Evolutionary conservation across 2,329 filamentous ascomycete genomes (phyloP), one percentile per base, ranked within the genome.

Genomic region (Fusarium sterilihyphosum): DNA sequence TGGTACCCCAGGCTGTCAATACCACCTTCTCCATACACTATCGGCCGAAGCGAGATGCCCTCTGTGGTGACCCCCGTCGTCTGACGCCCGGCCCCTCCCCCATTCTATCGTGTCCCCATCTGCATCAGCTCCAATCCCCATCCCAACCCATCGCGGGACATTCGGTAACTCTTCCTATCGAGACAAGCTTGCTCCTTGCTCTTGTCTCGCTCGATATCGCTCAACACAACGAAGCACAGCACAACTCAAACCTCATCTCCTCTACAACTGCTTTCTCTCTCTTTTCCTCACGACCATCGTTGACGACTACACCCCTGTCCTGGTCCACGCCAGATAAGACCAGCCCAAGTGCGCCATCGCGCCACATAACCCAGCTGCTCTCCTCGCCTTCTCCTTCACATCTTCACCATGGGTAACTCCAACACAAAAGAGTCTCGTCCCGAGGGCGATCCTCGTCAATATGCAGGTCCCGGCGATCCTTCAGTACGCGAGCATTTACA

Each of bases 351-450:
- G 72, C 69, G 73, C 69, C 59, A 73, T 73, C 60, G 69, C 72
- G 70, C 68, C 67, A 61, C 49, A 58, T 63, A 43, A 38, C 64
- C 64, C 59, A 58, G 67, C 56, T 43, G 49, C 61, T 58, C 38
- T 52, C 59, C 41, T 52, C 59, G 58, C 50, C 65, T 58, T 67
- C 41, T 60, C 65, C 53, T 66, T 44, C 47, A 61, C 47, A 64
- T n/a, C 43, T 29, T 38, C 41, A 73, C 49, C 59, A 85, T 85
- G 83, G 83, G 83, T 52, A 85, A 85, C 66, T 80, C 80, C 35
- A 84, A 77, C 67, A 81, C 83, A 33, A 85, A 83, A 70, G 83
- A 85, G 73, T 81, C 83, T 46, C 83, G 83, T 57, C 72, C 77
- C 22, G 81, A 80, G 9, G 71, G 75, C 58, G 66, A 73, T 56